These are phyloP conservation scores for Apiospora arundinis DNA, from an alignment of 2,329 filamentous ascomycete species.

Conservation along the genomic window DNA sequence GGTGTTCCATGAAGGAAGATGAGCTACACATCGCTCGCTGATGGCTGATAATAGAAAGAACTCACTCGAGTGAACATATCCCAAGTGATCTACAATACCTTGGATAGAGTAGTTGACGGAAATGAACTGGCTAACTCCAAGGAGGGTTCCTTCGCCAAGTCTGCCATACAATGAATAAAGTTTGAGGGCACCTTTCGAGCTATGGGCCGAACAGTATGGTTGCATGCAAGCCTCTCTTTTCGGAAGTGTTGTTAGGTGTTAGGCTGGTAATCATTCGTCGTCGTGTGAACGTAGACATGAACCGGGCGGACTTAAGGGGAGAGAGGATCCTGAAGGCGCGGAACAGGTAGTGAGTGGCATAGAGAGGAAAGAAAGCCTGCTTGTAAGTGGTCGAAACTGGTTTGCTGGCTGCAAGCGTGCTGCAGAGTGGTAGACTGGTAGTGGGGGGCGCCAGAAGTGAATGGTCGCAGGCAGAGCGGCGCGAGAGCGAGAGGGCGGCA, in stretches of 20 bases:
- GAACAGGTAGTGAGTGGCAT: not conserved
- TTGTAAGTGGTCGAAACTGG: not conserved
- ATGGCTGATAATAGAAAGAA: too few relatives aligned
- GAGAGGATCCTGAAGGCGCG: not conserved
- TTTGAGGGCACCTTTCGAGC: slow-evolving; percentile 1
- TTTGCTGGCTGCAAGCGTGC: not conserved
- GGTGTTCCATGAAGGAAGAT: not conserved
- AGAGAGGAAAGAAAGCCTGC: not conserved
- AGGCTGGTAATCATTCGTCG: not conserved
- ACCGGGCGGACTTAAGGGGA: not conserved
- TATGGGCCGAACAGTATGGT: slow-evolving; percentile 4
- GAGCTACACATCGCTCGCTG: too few relatives aligned
- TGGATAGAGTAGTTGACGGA: not conserved
- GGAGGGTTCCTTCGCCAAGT: not conserved
- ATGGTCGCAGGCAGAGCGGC: not conserved
- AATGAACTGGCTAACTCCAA: not conserved
- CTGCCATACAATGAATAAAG: slow-evolving; percentile 2
- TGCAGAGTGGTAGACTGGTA: not conserved
- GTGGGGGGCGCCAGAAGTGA: not conserved
- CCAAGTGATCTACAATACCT: too few relatives aligned
- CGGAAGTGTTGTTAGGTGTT: not conserved
- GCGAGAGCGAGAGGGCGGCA: not conserved
- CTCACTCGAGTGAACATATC: too few relatives aligned
- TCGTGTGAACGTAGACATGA: not conserved
- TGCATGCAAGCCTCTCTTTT: slow-evolving; percentile 4